Evolutionary conservation across 129 eudicot species (phyloP).

Genomic region (Saposhnikovia divaricata): DNA sequence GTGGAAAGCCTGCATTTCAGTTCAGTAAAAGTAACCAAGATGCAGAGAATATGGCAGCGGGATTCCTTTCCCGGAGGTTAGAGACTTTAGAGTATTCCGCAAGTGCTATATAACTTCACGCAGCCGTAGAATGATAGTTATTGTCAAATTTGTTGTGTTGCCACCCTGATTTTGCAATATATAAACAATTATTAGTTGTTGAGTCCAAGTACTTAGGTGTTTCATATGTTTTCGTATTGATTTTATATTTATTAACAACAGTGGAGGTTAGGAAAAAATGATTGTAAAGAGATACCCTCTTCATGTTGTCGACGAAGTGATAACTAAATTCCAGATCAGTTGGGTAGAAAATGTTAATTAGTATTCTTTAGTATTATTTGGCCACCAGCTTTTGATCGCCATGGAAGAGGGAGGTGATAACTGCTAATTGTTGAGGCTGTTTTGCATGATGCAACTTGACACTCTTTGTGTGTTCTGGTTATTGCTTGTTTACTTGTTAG

Average conservation of each 20-base stretch:
- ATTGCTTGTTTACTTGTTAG: background rate
- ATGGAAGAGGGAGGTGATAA: background rate
- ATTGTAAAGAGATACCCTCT: conserved; percentile 40
- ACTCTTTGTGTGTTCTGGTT: background rate
- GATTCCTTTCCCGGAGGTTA: conserved; percentile 59
- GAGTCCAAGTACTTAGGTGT: no score
- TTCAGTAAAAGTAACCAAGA: conserved; percentile 32
- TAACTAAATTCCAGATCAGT: conserved; percentile 65
- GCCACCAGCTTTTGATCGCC: background rate
- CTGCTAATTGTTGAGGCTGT: background rate
- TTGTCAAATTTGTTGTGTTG: background rate
- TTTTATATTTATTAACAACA: conserved; percentile 27
- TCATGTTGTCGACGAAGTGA: conserved; percentile 47
- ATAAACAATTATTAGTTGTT: no score
- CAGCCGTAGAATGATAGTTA: background rate
- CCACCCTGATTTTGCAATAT: background rate
- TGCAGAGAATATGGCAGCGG: conserved; percentile 40
- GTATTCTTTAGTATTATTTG: background rate
- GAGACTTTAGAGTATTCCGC: conserved; percentile 24
- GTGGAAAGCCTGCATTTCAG: conserved; percentile 11
- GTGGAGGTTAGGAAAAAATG: conserved; percentile 58
- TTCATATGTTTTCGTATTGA: no score
- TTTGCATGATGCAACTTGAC: background rate
- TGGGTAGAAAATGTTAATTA: conserved; percentile 9
- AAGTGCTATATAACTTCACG: background rate